Conservation (phyloP, 345 rosid species). For the Brassica incana region DNA sequence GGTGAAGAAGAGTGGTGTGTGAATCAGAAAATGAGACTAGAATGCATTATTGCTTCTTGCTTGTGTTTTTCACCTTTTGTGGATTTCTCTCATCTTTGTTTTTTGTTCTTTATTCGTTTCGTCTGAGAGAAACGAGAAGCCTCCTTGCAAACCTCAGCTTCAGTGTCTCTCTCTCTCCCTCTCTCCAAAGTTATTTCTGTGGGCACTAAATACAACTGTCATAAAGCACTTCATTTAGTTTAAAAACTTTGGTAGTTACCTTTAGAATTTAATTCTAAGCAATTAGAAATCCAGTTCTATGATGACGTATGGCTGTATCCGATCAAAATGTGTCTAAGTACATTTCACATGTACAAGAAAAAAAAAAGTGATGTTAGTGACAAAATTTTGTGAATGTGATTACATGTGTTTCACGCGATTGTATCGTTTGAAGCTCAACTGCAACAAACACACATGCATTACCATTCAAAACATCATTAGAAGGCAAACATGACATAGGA, state of each 20-base stretch:
- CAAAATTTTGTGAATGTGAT: not conserved
- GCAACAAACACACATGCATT: not conserved
- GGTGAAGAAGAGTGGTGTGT: slow-evolving; percentile 4
- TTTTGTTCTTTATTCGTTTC: slow-evolving; percentile 29
- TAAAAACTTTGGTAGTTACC: not conserved
- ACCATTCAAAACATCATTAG: not conserved
- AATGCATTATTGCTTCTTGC: slow-evolving; percentile 8
- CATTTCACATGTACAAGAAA: not conserved
- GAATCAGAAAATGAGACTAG: not conserved
- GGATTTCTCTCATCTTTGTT: slow-evolving; percentile 27
- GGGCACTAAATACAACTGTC: slow-evolving; percentile 19
- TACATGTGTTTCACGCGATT: not conserved
- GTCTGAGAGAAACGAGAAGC: slow-evolving; percentile 39
- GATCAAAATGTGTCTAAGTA: not conserved
- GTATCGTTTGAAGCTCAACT: not conserved
- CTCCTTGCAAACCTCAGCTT: slow-evolving; percentile 3
- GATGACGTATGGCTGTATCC: not conserved
- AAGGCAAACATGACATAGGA: not conserved
- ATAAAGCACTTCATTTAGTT: not conserved
- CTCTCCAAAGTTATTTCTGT: not conserved
- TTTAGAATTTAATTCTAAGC: not conserved
- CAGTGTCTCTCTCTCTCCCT: slow-evolving; percentile 4
- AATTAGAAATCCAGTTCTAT: not conserved
- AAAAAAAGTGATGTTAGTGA: not conserved
- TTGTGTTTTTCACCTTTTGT: slow-evolving; percentile 12